Evolutionary conservation across 1,284 basidiomycete species (phyloP).

Genomic region (Tausonia pullulans): DNA sequence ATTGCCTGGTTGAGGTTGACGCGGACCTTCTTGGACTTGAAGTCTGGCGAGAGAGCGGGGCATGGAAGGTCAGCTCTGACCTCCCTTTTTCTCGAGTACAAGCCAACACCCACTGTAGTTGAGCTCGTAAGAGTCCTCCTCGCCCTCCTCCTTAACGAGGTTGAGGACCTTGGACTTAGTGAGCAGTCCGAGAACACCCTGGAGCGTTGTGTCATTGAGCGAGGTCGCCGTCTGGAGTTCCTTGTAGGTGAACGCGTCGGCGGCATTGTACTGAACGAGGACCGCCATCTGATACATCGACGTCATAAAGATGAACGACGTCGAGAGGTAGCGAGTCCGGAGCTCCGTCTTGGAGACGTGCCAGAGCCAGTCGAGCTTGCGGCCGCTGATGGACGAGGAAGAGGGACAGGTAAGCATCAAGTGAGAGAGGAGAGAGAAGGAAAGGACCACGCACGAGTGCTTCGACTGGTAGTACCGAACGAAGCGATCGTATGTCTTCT

Average conservation of each 20-base stretch:
- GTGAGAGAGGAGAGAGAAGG: background rate
- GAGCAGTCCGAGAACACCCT: slow-evolving; percentile 68
- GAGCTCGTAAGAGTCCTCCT: slow-evolving; percentile 78
- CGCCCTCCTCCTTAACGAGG: slow-evolving; percentile 49
- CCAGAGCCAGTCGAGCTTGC: slow-evolving; percentile 96
- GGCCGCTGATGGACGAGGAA: slow-evolving; percentile 43
- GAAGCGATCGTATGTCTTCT: slow-evolving; percentile 82
- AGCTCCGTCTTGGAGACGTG: slow-evolving; percentile 95
- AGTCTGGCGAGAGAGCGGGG: slow-evolving; percentile 42
- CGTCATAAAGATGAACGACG: slow-evolving; percentile 93
- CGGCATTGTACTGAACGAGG: slow-evolving; percentile 84
- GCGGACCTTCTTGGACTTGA: slow-evolving; percentile 94
- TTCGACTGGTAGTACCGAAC: slow-evolving; percentile 87
- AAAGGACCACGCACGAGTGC: slow-evolving; percentile 45
- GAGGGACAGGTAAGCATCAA: slow-evolving; percentile 13
- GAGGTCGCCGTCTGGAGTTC: slow-evolving; percentile 75
- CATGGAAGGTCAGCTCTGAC: too few relatives aligned
- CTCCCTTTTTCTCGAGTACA: background rate
- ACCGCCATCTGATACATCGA: slow-evolving; percentile 94
- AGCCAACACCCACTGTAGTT: slow-evolving; percentile 62
- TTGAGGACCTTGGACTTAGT: slow-evolving; percentile 78
- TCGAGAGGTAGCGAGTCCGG: slow-evolving; percentile 78
- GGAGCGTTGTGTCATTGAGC: slow-evolving; percentile 71
- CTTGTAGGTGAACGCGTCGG: slow-evolving; percentile 67
- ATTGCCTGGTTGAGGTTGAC: slow-evolving; percentile 90